phyloP scores from a whole-genome alignment of 495 filamentous ascomycete genomes.

The Letharia lupina region DNA sequence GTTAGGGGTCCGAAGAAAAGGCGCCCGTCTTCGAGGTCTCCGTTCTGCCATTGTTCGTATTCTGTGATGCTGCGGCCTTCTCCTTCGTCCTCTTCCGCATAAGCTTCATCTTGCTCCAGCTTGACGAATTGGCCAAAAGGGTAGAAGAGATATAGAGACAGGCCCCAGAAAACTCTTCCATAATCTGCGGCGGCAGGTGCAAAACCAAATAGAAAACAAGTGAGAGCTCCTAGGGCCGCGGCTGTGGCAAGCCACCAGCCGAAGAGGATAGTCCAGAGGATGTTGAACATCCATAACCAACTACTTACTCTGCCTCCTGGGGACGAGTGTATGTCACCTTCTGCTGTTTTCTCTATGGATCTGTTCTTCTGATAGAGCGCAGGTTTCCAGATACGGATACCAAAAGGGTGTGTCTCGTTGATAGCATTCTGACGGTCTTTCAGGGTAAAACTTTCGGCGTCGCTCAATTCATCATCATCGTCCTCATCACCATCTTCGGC shows the following conservation, averaged over 20 bases:
- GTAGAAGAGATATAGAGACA: constrained; percentile 83
- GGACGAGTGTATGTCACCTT: constrained; percentile 94
- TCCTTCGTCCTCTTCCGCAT: constrained; percentile 93
- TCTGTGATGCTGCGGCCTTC: constrained; percentile 98
- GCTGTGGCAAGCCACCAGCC: constrained; percentile 94
- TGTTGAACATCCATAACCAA: constrained; percentile 77
- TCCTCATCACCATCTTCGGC: constrained; percentile 40
- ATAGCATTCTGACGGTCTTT: constrained; percentile 97
- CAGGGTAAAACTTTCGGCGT: constrained; percentile 67
- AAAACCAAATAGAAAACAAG: constrained; percentile 74
- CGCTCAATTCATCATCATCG: constrained; percentile 56
- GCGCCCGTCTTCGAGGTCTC: constrained; percentile 88
- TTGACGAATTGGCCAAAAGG: constrained; percentile 95
- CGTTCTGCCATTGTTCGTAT: constrained; percentile 98
- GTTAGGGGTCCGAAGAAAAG: constrained; percentile 87
- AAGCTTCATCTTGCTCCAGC: constrained; percentile 85
- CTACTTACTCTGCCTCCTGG: constrained; percentile 80
- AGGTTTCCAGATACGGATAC: constrained; percentile 98
- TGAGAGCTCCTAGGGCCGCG: constrained; percentile 59
- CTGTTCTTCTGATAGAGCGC: constrained; percentile 95
- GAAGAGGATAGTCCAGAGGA: constrained; percentile 85
- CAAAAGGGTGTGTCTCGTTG: constrained; percentile 97
- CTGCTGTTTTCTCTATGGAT: constrained; percentile 91
- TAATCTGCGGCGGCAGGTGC: constrained; percentile 76
- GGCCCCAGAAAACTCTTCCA: constrained; percentile 72